A percentile compares a stretch with the other conserved stretches of the same genome.
Conservation (phyloP, 257 asterid species). For the Solanum tacnaense region DNA sequence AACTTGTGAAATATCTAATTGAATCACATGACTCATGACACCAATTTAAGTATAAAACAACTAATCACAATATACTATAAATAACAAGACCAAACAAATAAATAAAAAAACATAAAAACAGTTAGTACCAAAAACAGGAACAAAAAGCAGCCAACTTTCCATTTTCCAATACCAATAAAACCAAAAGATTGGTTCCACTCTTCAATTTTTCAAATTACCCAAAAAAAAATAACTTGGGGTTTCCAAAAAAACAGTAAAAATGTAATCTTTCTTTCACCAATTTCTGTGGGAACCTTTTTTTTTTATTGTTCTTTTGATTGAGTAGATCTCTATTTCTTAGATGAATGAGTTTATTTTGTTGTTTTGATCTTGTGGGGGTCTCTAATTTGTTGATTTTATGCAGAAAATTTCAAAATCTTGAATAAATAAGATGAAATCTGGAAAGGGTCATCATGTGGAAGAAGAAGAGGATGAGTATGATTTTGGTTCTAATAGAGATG, state of each 20-base stretch:
- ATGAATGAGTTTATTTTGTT: background rate
- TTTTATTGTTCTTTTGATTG: background rate
- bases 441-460: conserved; percentile 59
- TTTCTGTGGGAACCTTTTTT: background rate
- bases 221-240: background rate
- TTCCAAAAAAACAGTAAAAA: conserved; percentile 11
- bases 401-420: conserved; percentile 21
- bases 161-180: background rate
- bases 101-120: background rate
- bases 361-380: conserved; percentile 15
- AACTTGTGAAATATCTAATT: background rate
- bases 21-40: background rate
- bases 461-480: conserved; percentile 77
- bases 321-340: conserved; percentile 24
- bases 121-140: background rate
- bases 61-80: background rate
- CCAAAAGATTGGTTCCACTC: background rate
- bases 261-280: background rate
- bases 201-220: background rate
- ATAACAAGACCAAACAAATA: background rate
- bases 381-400: conserved; percentile 15
- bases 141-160: background rate
- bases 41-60: background rate
- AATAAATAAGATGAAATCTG: conserved; percentile 46
- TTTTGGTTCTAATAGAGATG: conserved; percentile 44